Percentiles rank a stretch among this genome's conserved stretches.
These are phyloP conservation scores for Sclerotinia subarctica DNA, from an alignment of 2,329 filamentous ascomycete genomes.

Conservation along the genomic window DNA sequence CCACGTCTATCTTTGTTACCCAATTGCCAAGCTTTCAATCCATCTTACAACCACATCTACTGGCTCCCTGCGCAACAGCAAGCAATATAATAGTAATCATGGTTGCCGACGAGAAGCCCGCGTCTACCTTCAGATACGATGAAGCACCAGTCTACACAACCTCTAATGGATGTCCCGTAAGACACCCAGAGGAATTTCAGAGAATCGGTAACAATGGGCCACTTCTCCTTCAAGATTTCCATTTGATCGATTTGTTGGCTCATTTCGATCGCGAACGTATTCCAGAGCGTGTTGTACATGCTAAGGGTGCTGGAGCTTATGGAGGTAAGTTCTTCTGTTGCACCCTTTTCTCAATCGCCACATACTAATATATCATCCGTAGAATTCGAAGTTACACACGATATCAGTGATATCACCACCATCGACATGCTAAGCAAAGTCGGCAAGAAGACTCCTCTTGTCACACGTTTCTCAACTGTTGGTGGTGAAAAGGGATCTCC, in stretches of 20 bases:
- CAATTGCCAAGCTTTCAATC: background rate
- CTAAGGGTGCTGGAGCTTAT: conserved; percentile 40
- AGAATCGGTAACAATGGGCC: conserved; percentile 55
- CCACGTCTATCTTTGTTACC: background rate
- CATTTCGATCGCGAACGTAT: conserved; percentile 53
- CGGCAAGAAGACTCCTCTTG: conserved; percentile 66
- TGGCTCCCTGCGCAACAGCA: background rate
- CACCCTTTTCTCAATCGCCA: background rate
- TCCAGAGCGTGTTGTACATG: conserved; percentile 58
- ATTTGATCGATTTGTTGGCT: conserved; percentile 60
- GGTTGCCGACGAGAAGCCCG: conserved; percentile 44
- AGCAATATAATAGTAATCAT: conserved; percentile 38
- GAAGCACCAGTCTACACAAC: conserved; percentile 58
- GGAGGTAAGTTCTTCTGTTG: conserved; percentile 27
- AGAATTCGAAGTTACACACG: conserved; percentile 38
- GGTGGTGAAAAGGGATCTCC: conserved; percentile 66
- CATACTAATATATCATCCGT: conserved; percentile 21
- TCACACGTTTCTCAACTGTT: conserved; percentile 69
- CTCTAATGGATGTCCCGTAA: conserved; percentile 57
- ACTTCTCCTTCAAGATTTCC: conserved; percentile 62
- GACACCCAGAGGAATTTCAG: conserved; percentile 51
- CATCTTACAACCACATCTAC: background rate
- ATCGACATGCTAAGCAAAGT: conserved; percentile 47
- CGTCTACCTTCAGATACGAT: conserved; percentile 52
- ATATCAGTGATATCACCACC: conserved; percentile 32